Percentiles rank a stretch among this genome's conserved stretches.
Evolutionary conservation across 495 filamentous ascomycete species (phyloP).

Genomic region (Aspergillus incahuasiensis): DNA sequence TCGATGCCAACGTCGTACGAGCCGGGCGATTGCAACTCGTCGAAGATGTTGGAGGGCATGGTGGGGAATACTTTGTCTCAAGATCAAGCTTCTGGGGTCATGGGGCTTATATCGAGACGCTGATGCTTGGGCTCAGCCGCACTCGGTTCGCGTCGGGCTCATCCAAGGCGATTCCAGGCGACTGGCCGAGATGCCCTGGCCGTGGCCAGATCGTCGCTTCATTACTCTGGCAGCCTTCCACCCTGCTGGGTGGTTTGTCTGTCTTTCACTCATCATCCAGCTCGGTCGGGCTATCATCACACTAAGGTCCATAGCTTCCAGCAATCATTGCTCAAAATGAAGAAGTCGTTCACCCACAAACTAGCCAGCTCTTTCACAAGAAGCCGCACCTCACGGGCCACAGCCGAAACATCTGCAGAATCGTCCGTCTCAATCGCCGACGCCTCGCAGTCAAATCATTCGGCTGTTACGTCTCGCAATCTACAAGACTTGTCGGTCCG

Average conservation of each 20-base stretch:
- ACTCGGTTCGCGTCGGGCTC: background rate
- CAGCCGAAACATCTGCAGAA: conserved; percentile 3
- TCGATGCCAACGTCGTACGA: conserved; percentile 6
- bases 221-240: background rate
- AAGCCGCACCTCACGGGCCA: background rate
- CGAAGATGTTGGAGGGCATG: conserved; percentile 6
- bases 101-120: conserved; percentile 1
- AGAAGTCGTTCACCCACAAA: background rate
- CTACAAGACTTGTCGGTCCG: conserved; percentile 4
- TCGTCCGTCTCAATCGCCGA: conserved; percentile 7
- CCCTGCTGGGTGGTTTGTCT: background rate
- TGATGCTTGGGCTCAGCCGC: background rate
- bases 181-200: background rate
- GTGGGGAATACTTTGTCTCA: background rate
- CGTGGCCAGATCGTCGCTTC: background rate
- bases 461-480: conserved; percentile 7
- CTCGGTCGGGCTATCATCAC: too few relatives aligned
- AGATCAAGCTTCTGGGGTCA: background rate
- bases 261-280: too few relatives aligned
- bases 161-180: conserved; percentile 2
- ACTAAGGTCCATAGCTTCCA: too few relatives aligned
- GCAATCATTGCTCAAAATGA: background rate
- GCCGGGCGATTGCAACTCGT: background rate
- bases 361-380: background rate
- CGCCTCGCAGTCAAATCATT: conserved; percentile 5